phyloP scores from a whole-genome alignment of 2,329 filamentous ascomycete species.

The Botrytis elliptica region DNA sequence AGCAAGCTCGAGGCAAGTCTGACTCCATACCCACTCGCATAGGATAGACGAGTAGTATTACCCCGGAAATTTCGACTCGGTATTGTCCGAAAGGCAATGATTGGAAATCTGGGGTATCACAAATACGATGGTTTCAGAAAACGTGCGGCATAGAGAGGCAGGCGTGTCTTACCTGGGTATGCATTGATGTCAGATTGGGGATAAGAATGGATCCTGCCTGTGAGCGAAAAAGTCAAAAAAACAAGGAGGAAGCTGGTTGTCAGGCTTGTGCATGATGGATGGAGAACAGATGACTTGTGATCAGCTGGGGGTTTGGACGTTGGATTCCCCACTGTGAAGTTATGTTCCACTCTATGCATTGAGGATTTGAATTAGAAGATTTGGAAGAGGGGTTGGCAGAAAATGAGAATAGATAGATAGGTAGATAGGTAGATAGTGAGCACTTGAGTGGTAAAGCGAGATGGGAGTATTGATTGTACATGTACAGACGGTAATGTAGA shows the following conservation, averaged over 20 bases:
- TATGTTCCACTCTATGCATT: not conserved
- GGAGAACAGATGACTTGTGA: conserved; percentile 1
- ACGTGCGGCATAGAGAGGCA: not conserved
- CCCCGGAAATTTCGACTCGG: not conserved
- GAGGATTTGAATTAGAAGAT: not conserved
- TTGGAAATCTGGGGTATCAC: not conserved
- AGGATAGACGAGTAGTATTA: not conserved
- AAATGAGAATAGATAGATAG: not conserved
- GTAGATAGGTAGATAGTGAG: not conserved
- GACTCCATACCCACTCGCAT: not conserved
- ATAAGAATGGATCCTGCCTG: not conserved
- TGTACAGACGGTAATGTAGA: conserved; percentile 11
- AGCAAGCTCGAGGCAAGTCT: not conserved
- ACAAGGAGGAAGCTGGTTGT: not conserved
- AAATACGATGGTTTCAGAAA: conserved; percentile 9
- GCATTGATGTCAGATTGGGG: conserved; percentile 1
- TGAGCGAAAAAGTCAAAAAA: not conserved
- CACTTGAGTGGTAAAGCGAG: not conserved
- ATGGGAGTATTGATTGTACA: not conserved
- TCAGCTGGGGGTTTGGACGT: not conserved
- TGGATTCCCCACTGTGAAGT: not conserved
- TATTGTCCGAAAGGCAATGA: conserved; percentile 6
- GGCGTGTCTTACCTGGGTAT: not conserved
- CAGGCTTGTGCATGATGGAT: not conserved
- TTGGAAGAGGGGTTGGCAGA: not conserved